Evolutionary conservation across 257 asterid species (phyloP).

Genomic region (Nicotiana tabacum): DNA sequence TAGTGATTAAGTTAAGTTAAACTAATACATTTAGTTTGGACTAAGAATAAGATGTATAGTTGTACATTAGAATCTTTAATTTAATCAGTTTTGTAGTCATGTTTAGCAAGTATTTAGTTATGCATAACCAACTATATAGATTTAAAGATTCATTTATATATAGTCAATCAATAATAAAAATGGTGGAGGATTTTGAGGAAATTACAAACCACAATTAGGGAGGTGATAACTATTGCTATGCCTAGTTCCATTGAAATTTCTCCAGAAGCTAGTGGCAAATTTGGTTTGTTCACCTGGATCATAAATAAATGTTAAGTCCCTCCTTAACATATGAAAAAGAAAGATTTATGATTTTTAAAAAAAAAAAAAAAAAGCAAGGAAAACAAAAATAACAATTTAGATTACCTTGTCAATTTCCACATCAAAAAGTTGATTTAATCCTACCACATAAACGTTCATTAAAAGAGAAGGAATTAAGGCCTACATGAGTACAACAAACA

Average conservation of each 20-base stretch:
- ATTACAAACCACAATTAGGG: conserved; percentile 7
- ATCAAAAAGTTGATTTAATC: conserved; percentile 16
- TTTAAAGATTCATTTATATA: neutral
- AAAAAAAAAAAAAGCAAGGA: too few relatives aligned
- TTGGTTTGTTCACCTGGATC: conserved; percentile 20
- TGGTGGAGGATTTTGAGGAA: neutral
- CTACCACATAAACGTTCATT: conserved; percentile 22
- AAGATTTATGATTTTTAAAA: too few relatives aligned
- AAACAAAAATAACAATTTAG: neutral
- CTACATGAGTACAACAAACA: neutral
- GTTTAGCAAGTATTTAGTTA: neutral
- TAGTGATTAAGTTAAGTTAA: too few relatives aligned
- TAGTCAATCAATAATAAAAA: neutral
- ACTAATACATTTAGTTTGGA: too few relatives aligned
- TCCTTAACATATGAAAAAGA: neutral
- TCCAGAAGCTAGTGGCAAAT: conserved; percentile 19
- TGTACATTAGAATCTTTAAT: neutral
- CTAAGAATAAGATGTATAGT: too few relatives aligned
- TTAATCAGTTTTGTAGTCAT: neutral
- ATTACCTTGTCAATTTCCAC: conserved; percentile 21
- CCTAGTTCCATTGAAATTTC: conserved; percentile 17
- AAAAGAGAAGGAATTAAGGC: conserved; percentile 15
- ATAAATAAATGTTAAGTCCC: neutral
- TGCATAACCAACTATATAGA: neutral
- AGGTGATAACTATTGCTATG: conserved; percentile 2